These are phyloP conservation scores for Globisporangium spinosum DNA, from an alignment of 352 stramenopile species.

Conservation along the genomic window DNA sequence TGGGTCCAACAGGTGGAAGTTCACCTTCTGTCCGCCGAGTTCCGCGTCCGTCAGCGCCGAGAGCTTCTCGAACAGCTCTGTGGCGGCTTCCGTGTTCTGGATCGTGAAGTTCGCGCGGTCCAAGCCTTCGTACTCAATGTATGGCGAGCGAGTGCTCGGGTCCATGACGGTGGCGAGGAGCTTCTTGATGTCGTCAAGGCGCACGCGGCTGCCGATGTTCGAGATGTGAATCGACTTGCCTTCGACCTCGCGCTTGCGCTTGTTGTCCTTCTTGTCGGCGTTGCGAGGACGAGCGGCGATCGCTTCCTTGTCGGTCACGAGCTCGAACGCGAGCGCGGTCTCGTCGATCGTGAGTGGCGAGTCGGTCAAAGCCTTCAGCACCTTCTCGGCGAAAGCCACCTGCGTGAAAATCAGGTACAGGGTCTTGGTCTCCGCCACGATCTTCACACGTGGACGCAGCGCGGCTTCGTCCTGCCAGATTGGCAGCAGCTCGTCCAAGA, in stretches of 20 bases:
- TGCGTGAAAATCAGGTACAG: constrained; percentile 83
- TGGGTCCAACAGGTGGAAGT: constrained; percentile 69
- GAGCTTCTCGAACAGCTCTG: constrained; percentile 72
- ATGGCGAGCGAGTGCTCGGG: constrained; percentile 47
- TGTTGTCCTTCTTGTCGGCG: constrained; percentile 58
- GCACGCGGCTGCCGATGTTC: constrained; percentile 67
- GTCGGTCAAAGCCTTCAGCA: constrained; percentile 40
- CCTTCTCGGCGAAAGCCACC: constrained; percentile 57
- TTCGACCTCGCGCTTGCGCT: constrained; percentile 66
- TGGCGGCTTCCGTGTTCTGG: constrained; percentile 36
- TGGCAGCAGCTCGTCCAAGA: constrained; percentile 63
- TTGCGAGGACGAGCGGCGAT: constrained; percentile 67
- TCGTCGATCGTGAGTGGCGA: constrained; percentile 56
- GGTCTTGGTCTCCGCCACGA: constrained; percentile 56
- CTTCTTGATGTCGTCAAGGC: constrained; percentile 84
- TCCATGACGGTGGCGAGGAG: constrained; percentile 56
- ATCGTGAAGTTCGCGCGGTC: constrained; percentile 73
- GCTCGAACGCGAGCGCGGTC: constrained; percentile 63
- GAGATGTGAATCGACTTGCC: constrained; percentile 82
- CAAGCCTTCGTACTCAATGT: constrained; percentile 80
- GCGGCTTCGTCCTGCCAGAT: constrained; percentile 67
- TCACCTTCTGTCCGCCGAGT: constrained; percentile 72
- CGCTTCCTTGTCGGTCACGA: constrained; percentile 67
- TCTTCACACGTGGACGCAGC: constrained; percentile 68
- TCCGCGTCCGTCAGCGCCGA: constrained; percentile 47